A percentile compares a stretch with the other conserved stretches of the same genome.
Conservation (phyloP, 805 yeast genomes). For the Wickerhamiella occidentalis region DNA sequence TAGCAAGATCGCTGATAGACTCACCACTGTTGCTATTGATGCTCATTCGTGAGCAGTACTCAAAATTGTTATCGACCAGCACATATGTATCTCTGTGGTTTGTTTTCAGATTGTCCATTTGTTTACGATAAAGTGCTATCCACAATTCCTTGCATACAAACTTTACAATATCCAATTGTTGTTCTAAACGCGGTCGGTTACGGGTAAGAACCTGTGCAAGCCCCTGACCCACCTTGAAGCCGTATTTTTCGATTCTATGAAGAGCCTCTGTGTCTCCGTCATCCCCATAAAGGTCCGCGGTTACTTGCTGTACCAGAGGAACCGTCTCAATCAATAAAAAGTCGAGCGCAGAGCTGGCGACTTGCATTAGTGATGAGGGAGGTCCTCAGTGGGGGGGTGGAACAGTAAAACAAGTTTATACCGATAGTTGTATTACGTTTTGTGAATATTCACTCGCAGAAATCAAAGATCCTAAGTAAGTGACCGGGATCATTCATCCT, state of each 20-base stretch:
- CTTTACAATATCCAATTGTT: constrained; percentile 74
- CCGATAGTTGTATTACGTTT: no score
- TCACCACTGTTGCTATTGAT: constrained; percentile 24
- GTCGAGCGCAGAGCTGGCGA: constrained; percentile 34
- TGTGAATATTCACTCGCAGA: no score
- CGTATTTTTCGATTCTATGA: constrained; percentile 54
- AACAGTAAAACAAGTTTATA: no score
- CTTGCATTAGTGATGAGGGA: constrained; percentile 18
- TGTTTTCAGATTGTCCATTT: constrained; percentile 82
- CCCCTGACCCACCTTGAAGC: constrained; percentile 56
- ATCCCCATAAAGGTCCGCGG: constrained; percentile 32
- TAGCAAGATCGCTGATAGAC: constrained; percentile 27
- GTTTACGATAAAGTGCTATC: constrained; percentile 68
- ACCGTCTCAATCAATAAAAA: constrained; percentile 64
- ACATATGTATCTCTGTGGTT: constrained; percentile 83
- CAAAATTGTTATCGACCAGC: constrained; percentile 55
- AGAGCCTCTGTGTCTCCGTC: constrained; percentile 28
- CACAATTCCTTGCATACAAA: constrained; percentile 88
- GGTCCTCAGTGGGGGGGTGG: no score
- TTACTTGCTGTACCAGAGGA: constrained; percentile 56
- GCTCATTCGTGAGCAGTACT: constrained; percentile 40
- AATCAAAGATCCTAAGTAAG: no score
- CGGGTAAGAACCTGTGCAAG: constrained; percentile 37
- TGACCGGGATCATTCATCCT: no score
- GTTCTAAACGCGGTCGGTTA: constrained; percentile 38